Evolutionary conservation across 371 early-diverging fungal species (phyloP), one percentile per base, ranked within the genome.

Genomic region (Sporodiniella umbellata): DNA sequence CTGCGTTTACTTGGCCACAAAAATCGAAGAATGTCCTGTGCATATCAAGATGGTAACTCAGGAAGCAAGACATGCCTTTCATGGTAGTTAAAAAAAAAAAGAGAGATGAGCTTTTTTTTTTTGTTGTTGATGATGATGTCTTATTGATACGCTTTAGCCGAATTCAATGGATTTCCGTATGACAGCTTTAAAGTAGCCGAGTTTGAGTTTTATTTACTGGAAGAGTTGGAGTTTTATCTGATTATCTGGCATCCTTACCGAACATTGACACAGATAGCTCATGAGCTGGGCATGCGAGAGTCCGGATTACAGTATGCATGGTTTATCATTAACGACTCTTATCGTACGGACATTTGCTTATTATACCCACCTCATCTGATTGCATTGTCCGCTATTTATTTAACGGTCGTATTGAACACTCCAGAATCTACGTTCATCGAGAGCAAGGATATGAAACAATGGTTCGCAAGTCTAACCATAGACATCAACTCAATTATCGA

Each of bases 211-310:
- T 91, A 93, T 53, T 58, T 95, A 26, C 47, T 95, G 37, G 94
- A 95, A 61, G 93, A 92, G 26, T 75, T 95, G 40, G 83, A 91
- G 48, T 94, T 92, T 58, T 88, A 87, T 53, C 58, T 90, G 52
- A 87, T 93, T 39, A 81, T 92, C 0, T 92, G 84, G 74, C 94
- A 94, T 52, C 94, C 95, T 1, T 95, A 94, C 64, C 81, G 87
- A 30, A 75, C 88, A 4, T 75, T 94, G 1, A 73, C 78, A 1
- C 74, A 82, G 62, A 76, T 82, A 43, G 75, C 78, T 21, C 72
- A 79, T 48, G 81, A 77, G 26, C 48, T 85, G 8, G 81, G 80
- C 4, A 73, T 80, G 67, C 64, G 72, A 19, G 78, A 85, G 49
- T 70, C 82, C 0, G 81, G 80, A 8, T 48, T 85, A 11, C 90